phyloP scores from a whole-genome alignment of 140 eudicot species.

The Senecio squalidus region DNA sequence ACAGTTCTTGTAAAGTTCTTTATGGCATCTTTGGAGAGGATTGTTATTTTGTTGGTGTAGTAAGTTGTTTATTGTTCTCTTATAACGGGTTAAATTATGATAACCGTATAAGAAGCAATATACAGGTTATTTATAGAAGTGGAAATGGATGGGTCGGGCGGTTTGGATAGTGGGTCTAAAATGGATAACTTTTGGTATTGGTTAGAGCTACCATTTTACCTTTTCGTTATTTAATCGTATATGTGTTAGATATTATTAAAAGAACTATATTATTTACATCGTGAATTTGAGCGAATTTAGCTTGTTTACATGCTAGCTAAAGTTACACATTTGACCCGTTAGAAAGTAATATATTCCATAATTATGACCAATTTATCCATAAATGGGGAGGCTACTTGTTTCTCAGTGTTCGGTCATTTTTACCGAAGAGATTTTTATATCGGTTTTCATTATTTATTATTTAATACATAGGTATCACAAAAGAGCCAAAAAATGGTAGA shows the following conservation, averaged over 20 bases:
- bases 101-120: background rate
- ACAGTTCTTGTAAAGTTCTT: background rate
- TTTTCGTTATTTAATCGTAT: background rate
- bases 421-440: background rate
- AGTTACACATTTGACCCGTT: too few species aligned
- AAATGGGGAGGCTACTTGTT: background rate
- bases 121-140: background rate
- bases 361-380: background rate
- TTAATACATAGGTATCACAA: conserved; percentile 33
- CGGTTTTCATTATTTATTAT: conserved; percentile 1
- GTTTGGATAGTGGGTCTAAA: background rate
- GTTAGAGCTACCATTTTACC: background rate
- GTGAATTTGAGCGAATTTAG: background rate
- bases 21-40: conserved; percentile 3
- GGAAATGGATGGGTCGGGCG: background rate
- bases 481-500: conserved; percentile 27
- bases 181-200: background rate
- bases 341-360: too few species aligned
- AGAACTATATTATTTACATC: background rate
- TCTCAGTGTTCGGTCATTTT: background rate
- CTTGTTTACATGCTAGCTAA: too few species aligned
- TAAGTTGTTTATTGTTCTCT: background rate
- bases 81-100: background rate
- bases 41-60: conserved; percentile 3
- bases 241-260: background rate